These are phyloP conservation scores for Punica granatum DNA, from an alignment of 345 rosid genomes.

Conservation along the genomic window DNA sequence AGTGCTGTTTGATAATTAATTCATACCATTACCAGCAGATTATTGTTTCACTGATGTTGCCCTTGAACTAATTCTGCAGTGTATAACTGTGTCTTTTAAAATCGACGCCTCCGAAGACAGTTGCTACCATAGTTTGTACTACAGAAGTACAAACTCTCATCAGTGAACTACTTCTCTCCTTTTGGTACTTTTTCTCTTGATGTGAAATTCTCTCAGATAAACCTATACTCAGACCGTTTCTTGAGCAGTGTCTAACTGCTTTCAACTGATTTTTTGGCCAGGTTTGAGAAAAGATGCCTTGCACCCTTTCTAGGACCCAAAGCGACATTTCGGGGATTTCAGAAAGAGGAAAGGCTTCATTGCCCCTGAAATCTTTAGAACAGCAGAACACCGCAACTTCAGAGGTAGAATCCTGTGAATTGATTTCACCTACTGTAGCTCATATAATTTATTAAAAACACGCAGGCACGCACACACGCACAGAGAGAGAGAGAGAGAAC, in stretches of 20 bases:
- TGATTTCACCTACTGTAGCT: background rate
- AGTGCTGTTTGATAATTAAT: background rate
- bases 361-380: constrained; percentile 15
- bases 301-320: constrained; percentile 20
- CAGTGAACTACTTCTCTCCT: background rate
- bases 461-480: too few relatives aligned
- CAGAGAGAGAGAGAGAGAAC: background rate
- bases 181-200: background rate
- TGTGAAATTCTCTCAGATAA: background rate
- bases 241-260: background rate
- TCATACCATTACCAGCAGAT: background rate
- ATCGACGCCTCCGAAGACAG: background rate
- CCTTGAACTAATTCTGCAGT: background rate
- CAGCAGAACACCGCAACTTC: constrained; percentile 14
- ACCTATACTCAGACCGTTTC: background rate
- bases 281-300: constrained; percentile 29
- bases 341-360: constrained; percentile 14
- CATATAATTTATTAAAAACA: background rate
- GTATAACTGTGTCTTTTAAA: background rate
- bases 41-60: background rate
- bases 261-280: constrained; percentile 9
- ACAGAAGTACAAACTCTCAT: background rate
- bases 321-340: constrained; percentile 10
- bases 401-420: background rate
- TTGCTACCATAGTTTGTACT: background rate